Evolutionary conservation across 441 rosid genomes (phyloP).

Genomic region (Raphanus hybrid): DNA sequence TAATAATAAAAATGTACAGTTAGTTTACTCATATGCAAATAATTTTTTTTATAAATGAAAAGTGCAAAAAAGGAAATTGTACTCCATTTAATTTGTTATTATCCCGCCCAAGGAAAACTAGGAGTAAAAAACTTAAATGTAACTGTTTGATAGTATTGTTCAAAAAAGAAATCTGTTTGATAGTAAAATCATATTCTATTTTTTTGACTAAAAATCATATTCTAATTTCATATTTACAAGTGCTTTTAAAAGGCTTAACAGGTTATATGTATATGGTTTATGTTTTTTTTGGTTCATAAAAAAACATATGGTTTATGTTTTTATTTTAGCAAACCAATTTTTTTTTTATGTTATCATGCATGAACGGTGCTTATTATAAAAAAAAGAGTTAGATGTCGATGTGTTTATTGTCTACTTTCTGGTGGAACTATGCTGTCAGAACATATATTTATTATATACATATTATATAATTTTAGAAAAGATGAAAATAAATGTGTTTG

Average conservation of each 20-base stretch:
- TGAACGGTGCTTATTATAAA: not conserved
- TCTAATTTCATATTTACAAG: not conserved
- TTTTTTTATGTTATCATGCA: not conserved
- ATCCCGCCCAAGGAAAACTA: not conserved
- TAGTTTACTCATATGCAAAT: not conserved
- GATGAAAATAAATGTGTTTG: conserved; percentile 18
- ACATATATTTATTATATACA: conserved; percentile 12
- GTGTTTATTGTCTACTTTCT: conserved; percentile 31
- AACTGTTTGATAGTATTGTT: too few relatives aligned
- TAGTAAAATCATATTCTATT: not conserved
- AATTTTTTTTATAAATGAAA: not conserved
- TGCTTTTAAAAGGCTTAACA: not conserved
- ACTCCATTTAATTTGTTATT: not conserved
- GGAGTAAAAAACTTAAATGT: not conserved
- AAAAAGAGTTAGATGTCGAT: conserved; percentile 18
- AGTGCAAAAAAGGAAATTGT: not conserved
- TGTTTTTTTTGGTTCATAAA: too few relatives aligned
- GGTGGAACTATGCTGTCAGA: conserved; percentile 22
- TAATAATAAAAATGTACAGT: not conserved
- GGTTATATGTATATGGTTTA: not conserved
- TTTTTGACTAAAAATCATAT: not conserved
- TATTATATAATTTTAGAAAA: not conserved
- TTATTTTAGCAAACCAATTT: not conserved
- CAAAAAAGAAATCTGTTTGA: not conserved
- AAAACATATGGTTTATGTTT: not conserved